Evolutionary conservation across 2,329 filamentous ascomycete species (phyloP).

Genomic region (Akanthomyces lecanii): DNA sequence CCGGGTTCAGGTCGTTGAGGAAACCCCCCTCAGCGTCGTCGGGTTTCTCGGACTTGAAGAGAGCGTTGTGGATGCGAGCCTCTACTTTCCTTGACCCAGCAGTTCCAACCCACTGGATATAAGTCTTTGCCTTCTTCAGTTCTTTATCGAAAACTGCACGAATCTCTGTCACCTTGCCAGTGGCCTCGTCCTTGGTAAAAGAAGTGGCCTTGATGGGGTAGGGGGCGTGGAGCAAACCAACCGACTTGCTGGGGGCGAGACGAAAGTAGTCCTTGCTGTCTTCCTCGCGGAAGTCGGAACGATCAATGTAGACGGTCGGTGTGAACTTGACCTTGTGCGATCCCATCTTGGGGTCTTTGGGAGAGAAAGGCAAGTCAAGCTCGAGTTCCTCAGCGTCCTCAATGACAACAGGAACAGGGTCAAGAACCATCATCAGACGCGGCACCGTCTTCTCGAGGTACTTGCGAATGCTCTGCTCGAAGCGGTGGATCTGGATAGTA

Average conservation of each 20-base stretch:
- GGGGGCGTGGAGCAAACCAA: slow-evolving; percentile 65
- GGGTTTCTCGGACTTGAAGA: slow-evolving; percentile 86
- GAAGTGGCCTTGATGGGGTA: slow-evolving; percentile 62
- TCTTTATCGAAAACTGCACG: slow-evolving; percentile 62
- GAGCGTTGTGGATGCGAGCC: slow-evolving; percentile 71
- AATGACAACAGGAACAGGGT: slow-evolving; percentile 78
- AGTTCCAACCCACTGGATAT: slow-evolving; percentile 81
- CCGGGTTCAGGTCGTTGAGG: slow-evolving; percentile 76
- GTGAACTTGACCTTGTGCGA: slow-evolving; percentile 62
- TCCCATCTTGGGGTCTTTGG: slow-evolving; percentile 69
- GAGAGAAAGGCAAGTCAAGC: slow-evolving; percentile 73
- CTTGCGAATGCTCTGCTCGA: slow-evolving; percentile 78
- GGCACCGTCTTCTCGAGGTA: slow-evolving; percentile 88
- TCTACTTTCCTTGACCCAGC: slow-evolving; percentile 65
- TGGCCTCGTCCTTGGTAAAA: slow-evolving; percentile 58
- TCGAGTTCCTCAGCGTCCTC: slow-evolving; percentile 64
- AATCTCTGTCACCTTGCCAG: slow-evolving; percentile 59
- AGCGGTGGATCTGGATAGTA: slow-evolving; percentile 74
- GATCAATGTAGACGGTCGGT: slow-evolving; percentile 79
- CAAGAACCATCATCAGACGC: slow-evolving; percentile 82
- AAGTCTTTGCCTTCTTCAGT: slow-evolving; percentile 69
- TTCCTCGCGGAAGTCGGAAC: slow-evolving; percentile 66
- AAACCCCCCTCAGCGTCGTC: slow-evolving; percentile 74
- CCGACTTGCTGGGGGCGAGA: slow-evolving; percentile 65
- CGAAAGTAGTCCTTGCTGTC: slow-evolving; percentile 70